A percentile compares a stretch with the other conserved stretches of the same genome.
phyloP scores from a whole-genome alignment of 1,284 basidiomycete genomes.

The Boletus mariae region DNA sequence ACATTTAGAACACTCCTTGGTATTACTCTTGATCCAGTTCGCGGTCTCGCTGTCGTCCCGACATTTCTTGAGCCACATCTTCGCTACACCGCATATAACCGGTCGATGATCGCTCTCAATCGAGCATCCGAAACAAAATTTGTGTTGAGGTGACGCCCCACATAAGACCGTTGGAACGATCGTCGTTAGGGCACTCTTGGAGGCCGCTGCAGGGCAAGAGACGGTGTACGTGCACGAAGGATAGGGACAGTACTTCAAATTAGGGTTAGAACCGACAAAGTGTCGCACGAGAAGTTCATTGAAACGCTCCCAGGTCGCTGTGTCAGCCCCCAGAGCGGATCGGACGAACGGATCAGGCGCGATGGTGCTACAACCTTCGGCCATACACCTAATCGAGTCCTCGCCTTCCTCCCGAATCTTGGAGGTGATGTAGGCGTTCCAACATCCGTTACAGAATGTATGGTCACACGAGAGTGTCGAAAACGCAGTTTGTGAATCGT shows the following conservation, averaged over 20 bases:
- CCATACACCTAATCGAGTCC: slow-evolving; percentile 90
- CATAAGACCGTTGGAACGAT: slow-evolving; percentile 91
- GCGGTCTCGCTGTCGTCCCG: slow-evolving; percentile 97
- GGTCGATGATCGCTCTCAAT: slow-evolving; percentile 88
- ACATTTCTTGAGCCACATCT: slow-evolving; percentile 96
- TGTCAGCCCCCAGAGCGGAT: slow-evolving; percentile 39
- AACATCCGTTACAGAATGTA: slow-evolving; percentile 83
- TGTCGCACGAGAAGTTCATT: slow-evolving; percentile 85
- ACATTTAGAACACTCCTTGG: slow-evolving; percentile 95
- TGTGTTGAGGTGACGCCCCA: slow-evolving; percentile 54
- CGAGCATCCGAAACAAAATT: slow-evolving; percentile 90
- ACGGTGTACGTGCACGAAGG: slow-evolving; percentile 85
- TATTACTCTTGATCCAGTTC: slow-evolving; percentile 99
- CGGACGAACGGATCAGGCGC: slow-evolving; percentile 63
- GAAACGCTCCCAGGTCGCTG: slow-evolving; percentile 62
- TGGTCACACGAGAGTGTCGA: slow-evolving; percentile 77
- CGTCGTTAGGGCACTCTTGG: slow-evolving; percentile 69
- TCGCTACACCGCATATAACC: slow-evolving; percentile 84
- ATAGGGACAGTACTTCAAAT: slow-evolving; percentile 91
- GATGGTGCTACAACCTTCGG: slow-evolving; percentile 79
- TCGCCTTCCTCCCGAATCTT: slow-evolving; percentile 94
- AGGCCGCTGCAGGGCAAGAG: slow-evolving; percentile 75
- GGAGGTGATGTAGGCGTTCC: slow-evolving; percentile 77
- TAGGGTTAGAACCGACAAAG: slow-evolving; percentile 83
- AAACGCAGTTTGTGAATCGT: slow-evolving; percentile 64